These are phyloP conservation scores for Dryas integrifolia DNA, from an alignment of 331 rosid species.

Conservation along the genomic window DNA sequence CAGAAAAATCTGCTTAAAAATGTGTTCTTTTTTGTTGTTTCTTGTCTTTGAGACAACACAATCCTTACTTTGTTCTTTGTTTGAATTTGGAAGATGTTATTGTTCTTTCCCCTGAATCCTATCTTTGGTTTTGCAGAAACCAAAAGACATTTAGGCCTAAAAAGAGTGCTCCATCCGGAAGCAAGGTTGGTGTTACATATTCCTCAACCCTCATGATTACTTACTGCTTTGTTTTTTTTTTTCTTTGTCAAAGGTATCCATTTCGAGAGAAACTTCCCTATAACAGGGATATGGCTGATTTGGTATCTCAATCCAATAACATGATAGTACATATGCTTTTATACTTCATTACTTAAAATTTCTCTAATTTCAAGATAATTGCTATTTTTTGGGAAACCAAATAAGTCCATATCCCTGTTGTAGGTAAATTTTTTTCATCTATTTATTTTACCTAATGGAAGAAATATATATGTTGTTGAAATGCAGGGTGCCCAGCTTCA, in stretches of 20 bases:
- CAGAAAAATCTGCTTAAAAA: background rate
- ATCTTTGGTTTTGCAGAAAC: slow-evolving; percentile 47
- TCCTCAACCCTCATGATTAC: background rate
- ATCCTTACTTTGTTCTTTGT: background rate
- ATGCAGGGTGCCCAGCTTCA: slow-evolving; percentile 86
- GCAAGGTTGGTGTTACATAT: slow-evolving; percentile 42
- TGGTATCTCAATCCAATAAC: too few species aligned
- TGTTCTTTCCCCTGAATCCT: slow-evolving; percentile 2
- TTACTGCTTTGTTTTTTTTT: background rate
- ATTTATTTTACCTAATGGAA: background rate
- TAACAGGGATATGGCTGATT: too few species aligned
- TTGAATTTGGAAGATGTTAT: background rate
- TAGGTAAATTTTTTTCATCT: too few species aligned
- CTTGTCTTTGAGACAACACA: background rate
- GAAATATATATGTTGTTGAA: slow-evolving; percentile 7
- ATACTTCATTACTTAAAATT: too few species aligned
- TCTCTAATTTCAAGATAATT: too few species aligned
- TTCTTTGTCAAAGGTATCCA: slow-evolving; percentile 3
- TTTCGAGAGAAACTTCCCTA: background rate
- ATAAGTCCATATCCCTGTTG: too few species aligned
- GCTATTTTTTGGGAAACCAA: too few species aligned
- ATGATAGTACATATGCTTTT: too few species aligned
- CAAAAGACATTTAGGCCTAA: slow-evolving; percentile 77
- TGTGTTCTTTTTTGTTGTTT: background rate
- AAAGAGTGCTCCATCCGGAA: slow-evolving; percentile 75